Conservation (phyloP, 352 stramenopile genomes). For the Pythium aphanidermatum region DNA sequence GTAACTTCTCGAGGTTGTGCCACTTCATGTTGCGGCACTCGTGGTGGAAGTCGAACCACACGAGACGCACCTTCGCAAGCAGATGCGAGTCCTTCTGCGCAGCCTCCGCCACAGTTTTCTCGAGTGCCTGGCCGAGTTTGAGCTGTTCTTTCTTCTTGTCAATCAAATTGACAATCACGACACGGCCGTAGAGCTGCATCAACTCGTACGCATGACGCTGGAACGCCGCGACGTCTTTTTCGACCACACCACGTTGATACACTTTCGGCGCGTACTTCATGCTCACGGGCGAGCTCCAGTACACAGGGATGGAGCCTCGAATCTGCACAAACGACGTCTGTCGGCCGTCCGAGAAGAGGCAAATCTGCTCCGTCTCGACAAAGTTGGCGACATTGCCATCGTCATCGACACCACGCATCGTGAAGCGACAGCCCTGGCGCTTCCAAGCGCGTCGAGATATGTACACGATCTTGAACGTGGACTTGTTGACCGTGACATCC, state of each 20-base stretch:
- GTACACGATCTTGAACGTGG: conserved; percentile 52
- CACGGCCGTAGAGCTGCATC: conserved; percentile 53
- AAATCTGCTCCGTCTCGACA: conserved; percentile 92
- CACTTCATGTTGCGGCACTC: conserved; percentile 93
- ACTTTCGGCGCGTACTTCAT: conserved; percentile 90
- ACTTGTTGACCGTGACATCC: conserved; percentile 37
- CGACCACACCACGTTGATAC: conserved; percentile 37
- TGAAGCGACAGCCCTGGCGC: conserved; percentile 89
- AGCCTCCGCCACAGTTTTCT: conserved; percentile 38
- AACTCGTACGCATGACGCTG: conserved; percentile 54
- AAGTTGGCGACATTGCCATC: conserved; percentile 90
- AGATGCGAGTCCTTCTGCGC: conserved; percentile 28
- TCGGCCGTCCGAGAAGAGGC: conserved; percentile 43
- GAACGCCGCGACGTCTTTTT: conserved; percentile 58
- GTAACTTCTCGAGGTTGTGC: conserved; percentile 86
- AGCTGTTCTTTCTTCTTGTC: conserved; percentile 88
- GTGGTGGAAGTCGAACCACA: conserved; percentile 98
- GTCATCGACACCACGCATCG: conserved; percentile 85
- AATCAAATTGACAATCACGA: conserved; percentile 90
- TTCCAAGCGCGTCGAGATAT: conserved; percentile 62
- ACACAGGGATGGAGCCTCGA: conserved; percentile 93
- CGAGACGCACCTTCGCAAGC: conserved; percentile 46
- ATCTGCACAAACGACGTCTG: conserved; percentile 91
- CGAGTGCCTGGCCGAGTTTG: conserved; percentile 81
- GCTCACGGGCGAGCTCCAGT: conserved; percentile 85